phyloP scores from a whole-genome alignment of 129 eudicot genomes.

The Gnaphalium uliginosum region DNA sequence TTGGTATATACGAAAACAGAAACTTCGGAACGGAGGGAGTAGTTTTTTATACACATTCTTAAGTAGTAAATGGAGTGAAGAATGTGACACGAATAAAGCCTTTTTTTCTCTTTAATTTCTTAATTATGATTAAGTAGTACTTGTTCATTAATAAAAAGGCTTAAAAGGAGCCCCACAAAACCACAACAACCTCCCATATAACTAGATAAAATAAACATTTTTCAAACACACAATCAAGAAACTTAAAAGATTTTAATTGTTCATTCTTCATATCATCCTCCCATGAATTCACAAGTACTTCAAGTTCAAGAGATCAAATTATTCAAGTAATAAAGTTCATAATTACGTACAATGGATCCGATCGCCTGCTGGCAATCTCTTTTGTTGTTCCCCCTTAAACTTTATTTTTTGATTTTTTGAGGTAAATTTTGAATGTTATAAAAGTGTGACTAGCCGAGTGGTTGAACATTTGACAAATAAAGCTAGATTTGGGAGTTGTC shows the following conservation, averaged over 20 bases:
- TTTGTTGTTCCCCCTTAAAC: constrained; percentile 50
- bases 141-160: constrained; percentile 23
- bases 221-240: constrained; percentile 2
- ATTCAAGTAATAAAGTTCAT: constrained; percentile 5
- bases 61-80: constrained; percentile 34
- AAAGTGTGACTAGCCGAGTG: neutral
- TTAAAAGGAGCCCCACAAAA: neutral
- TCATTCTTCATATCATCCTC: constrained; percentile 11
- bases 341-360: constrained; percentile 46
- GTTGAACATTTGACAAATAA: constrained; percentile 14
- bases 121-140: constrained; percentile 33
- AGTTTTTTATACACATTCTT: too few species aligned
- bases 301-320: neutral
- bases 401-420: neutral
- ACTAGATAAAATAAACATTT: constrained; percentile 17
- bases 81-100: constrained; percentile 29
- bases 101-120: constrained; percentile 5
- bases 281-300: neutral
- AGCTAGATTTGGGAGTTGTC: neutral
- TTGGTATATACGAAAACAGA: too few species aligned
- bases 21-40: too few species aligned
- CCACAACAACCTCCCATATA: neutral
- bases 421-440: neutral
- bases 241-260: constrained; percentile 4
- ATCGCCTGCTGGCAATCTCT: constrained; percentile 50